Conservation (phyloP, 2,329 filamentous ascomycete genomes). For the Penicillium oxalicum region DNA sequence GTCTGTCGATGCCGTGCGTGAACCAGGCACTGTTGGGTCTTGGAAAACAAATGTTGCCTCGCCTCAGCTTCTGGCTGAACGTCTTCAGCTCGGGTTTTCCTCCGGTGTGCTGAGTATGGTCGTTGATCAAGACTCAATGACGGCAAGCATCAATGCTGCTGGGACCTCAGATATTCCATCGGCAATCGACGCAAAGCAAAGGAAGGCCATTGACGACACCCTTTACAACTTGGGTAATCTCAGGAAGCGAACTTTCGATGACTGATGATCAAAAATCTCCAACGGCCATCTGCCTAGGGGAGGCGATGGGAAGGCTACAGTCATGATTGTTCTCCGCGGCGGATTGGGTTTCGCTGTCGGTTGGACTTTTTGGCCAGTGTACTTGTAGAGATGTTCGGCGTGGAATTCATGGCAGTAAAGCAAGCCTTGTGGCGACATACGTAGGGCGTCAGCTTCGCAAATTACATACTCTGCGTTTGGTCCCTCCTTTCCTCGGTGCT, state of each 20-base stretch:
- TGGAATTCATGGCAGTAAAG: too few relatives aligned
- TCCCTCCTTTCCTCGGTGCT: too few relatives aligned
- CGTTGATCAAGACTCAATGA: slow-evolving; percentile 15
- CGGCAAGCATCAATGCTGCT: slow-evolving; percentile 24
- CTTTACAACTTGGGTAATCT: slow-evolving; percentile 38
- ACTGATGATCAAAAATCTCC: slow-evolving; percentile 6
- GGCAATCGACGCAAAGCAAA: slow-evolving; percentile 25
- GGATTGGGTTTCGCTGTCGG: too few relatives aligned
- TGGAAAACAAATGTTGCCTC: slow-evolving; percentile 22
- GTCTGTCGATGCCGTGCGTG: slow-evolving; percentile 51
- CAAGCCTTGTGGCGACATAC: too few relatives aligned
- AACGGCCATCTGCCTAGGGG: too few relatives aligned
- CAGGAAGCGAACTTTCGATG: slow-evolving; percentile 30
- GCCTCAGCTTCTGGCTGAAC: slow-evolving; percentile 26
- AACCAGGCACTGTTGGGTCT: slow-evolving; percentile 45
- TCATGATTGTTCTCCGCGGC: too few relatives aligned
- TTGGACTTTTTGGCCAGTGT: too few relatives aligned
- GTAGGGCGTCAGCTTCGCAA: too few relatives aligned
- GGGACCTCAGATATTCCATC: slow-evolving; percentile 26
- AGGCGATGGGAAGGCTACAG: too few relatives aligned
- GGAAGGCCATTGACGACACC: slow-evolving; percentile 30
- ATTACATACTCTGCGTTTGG: too few relatives aligned
- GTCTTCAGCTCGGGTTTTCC: slow-evolving; percentile 20
- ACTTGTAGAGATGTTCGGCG: too few relatives aligned
- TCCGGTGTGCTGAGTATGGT: slow-evolving; percentile 24